Conservation (phyloP, 192 early-diverging fungal genomes). For the Cetraspora pellucida region DNA sequence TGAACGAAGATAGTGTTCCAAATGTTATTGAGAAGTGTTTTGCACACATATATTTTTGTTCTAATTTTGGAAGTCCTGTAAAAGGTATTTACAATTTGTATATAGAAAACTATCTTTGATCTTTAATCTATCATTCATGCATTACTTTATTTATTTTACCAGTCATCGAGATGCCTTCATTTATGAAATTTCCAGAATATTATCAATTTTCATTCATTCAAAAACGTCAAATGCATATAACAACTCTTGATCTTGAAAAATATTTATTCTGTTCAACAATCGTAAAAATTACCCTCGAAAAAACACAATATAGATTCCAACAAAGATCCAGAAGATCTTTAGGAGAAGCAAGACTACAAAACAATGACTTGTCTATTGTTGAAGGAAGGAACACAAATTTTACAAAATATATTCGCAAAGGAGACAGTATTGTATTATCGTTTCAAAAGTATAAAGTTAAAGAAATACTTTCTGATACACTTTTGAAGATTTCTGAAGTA, state of each 20-base stretch:
- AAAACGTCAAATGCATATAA: background rate
- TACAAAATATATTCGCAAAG: background rate
- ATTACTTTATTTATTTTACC: background rate
- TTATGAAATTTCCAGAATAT: background rate
- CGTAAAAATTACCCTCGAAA: constrained; percentile 15
- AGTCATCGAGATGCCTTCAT: background rate
- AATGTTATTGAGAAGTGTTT: background rate
- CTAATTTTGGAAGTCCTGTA: background rate
- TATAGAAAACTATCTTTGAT: too few species aligned
- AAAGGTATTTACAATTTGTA: background rate
- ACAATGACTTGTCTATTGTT: too few species aligned
- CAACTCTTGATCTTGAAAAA: constrained; percentile 9
- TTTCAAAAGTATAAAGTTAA: background rate
- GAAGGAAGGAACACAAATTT: constrained; percentile 13
- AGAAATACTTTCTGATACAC: constrained; percentile 7
- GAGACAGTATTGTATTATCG: constrained; percentile 2
- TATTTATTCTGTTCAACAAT: background rate
- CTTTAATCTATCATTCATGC: background rate
- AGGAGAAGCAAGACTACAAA: too few species aligned
- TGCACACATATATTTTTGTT: constrained; percentile 7
- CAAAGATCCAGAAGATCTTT: background rate
- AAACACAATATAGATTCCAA: constrained; percentile 16
- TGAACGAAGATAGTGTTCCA: background rate
- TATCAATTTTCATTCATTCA: constrained; percentile 10
- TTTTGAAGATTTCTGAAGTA: background rate